These are phyloP conservation scores for Fusarium sp. DNA, from an alignment of 2,329 filamentous ascomycete species.

Conservation along the genomic window DNA sequence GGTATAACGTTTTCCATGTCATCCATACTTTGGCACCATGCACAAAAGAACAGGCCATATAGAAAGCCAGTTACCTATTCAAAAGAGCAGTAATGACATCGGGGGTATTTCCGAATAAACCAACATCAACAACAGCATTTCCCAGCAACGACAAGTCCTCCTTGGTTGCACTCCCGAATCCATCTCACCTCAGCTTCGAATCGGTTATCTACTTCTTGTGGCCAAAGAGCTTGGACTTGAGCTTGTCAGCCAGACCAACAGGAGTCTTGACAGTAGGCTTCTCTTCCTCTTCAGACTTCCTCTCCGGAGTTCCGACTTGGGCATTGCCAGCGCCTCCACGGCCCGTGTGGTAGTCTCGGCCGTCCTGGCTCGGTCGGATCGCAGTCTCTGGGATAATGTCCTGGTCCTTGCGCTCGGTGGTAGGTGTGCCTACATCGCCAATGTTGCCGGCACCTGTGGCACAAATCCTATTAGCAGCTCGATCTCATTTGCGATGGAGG, in stretches of 20 bases:
- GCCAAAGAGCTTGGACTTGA: constrained; percentile 67
- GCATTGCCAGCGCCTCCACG: constrained; percentile 71
- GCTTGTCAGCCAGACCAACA: constrained; percentile 65
- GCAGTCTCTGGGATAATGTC: constrained; percentile 67
- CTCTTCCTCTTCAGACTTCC: constrained; percentile 49
- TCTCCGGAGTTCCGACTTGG: constrained; percentile 54
- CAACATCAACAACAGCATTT: constrained; percentile 28
- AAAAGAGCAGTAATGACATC: constrained; percentile 37
- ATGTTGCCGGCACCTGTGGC: constrained; percentile 69
- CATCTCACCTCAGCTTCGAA: neutral
- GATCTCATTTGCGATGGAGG: neutral
- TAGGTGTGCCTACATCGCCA: constrained; percentile 59
- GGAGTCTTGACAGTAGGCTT: constrained; percentile 49
- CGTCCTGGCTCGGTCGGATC: constrained; percentile 61
- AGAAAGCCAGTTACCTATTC: constrained; percentile 20
- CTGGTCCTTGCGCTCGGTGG: constrained; percentile 60
- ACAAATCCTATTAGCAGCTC: constrained; percentile 17
- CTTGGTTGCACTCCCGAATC: constrained; percentile 1
- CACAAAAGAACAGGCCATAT: constrained; percentile 17
- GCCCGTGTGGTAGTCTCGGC: constrained; percentile 67
- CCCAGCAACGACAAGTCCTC: constrained; percentile 7
- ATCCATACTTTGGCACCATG: constrained; percentile 1
- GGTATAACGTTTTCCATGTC: neutral
- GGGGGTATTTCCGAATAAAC: constrained; percentile 46
- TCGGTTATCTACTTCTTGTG: constrained; percentile 59